Evolutionary conservation across 2,329 filamentous ascomycete species (phyloP).

Genomic region (Cladosporium sp.): DNA sequence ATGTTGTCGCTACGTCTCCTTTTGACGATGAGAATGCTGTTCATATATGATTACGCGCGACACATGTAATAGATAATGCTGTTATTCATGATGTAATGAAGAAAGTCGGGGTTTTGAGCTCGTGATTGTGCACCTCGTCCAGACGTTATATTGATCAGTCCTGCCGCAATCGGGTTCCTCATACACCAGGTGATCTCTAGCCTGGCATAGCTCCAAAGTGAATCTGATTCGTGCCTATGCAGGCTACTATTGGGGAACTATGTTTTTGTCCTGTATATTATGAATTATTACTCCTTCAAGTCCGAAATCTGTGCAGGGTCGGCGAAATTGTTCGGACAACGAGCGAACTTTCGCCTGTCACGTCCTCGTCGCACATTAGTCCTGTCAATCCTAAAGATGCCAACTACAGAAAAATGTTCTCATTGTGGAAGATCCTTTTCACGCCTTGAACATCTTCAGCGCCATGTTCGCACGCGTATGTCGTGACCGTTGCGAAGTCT

Average conservation of each 20-base stretch:
- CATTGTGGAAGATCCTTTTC: not conserved
- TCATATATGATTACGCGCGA: not conserved
- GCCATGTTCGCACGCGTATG: slow-evolving; percentile 1
- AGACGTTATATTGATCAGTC: not conserved
- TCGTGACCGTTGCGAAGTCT: not conserved
- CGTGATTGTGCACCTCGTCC: not conserved
- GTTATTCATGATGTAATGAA: not conserved
- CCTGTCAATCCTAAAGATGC: not conserved
- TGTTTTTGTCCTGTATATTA: too few species aligned
- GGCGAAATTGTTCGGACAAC: not conserved
- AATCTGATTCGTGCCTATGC: not conserved
- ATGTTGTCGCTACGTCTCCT: not conserved
- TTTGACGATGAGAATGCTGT: not conserved
- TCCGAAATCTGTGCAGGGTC: not conserved
- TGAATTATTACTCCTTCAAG: not conserved
- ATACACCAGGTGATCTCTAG: not conserved
- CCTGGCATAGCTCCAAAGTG: not conserved
- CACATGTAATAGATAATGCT: not conserved
- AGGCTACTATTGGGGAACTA: not conserved
- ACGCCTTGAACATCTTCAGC: slow-evolving; percentile 1
- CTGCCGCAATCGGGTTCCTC: not conserved
- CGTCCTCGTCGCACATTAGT: not conserved
- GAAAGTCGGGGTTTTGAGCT: not conserved
- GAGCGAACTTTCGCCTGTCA: not conserved
- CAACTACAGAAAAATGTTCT: not conserved